A percentile compares a stretch with the other conserved stretches of the same genome.
phyloP scores from a whole-genome alignment of 176 grass and related monocot species.

The Avena sativa region DNA sequence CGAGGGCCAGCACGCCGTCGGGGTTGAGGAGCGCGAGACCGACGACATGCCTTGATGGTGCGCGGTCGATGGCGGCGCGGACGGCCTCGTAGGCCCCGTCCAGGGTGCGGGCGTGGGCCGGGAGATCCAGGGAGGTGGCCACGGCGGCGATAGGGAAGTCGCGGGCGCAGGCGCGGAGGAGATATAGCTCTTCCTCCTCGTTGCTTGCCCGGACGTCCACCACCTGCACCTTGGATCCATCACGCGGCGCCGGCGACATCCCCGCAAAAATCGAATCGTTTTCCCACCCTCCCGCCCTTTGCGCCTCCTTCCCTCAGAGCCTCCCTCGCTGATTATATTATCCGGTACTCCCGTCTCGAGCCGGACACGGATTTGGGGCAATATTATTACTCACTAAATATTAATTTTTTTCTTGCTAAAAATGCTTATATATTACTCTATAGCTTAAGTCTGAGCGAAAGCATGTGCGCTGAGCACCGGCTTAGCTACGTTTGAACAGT shows the following conservation, averaged over 20 bases:
- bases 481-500: too few relatives aligned
- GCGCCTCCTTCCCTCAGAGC: too few relatives aligned
- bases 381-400: too few relatives aligned
- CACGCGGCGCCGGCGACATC: not conserved
- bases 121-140: constrained; percentile 1
- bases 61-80: not conserved
- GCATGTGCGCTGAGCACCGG: too few relatives aligned
- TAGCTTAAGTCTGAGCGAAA: too few relatives aligned
- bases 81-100: not conserved
- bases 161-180: not conserved
- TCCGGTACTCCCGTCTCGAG: too few relatives aligned
- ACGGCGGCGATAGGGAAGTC: not conserved
- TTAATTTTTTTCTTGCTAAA: too few relatives aligned
- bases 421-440: too few relatives aligned
- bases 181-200: not conserved
- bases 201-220: constrained; percentile 8
- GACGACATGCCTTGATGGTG: not conserved
- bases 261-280: not conserved
- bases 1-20: not conserved
- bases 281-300: too few relatives aligned
- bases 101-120: not conserved
- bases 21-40: not conserved
- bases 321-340: too few relatives aligned
- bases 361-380: too few relatives aligned
- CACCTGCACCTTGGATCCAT: not conserved